Percentiles rank a stretch among this genome's conserved stretches.
Conservation (phyloP, 148 eudicot genomes). For the Vaccinium darrowii region DNA sequence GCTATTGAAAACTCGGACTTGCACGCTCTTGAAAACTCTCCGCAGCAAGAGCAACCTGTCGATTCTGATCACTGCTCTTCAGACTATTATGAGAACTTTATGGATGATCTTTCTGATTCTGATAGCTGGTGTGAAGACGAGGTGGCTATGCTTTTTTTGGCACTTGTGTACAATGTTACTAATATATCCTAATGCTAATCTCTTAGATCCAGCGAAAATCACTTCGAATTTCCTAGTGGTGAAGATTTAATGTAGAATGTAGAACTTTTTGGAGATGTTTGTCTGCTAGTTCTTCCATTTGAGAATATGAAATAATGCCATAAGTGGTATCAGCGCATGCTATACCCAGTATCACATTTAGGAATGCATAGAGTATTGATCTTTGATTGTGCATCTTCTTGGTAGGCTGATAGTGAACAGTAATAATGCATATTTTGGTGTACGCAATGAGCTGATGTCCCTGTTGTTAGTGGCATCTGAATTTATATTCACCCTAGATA, state of each 20-base stretch:
- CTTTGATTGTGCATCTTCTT: conserved; percentile 4
- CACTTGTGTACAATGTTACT: conserved; percentile 4
- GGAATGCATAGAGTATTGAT: background rate
- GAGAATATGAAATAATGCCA: background rate
- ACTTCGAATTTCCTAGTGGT: conserved; percentile 3
- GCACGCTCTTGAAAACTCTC: conserved; percentile 50
- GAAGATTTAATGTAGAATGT: background rate
- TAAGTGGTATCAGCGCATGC: background rate
- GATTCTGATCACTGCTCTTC: conserved; percentile 59
- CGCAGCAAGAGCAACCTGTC: conserved; percentile 26
- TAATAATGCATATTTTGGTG: background rate
- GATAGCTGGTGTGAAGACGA: conserved; percentile 54
- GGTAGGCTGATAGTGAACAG: background rate
- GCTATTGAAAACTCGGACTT: conserved; percentile 36
- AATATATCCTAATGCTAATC: conserved; percentile 1
- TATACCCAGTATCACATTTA: background rate
- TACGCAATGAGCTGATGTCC: background rate
- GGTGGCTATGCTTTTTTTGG: conserved; percentile 24
- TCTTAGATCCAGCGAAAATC: background rate
- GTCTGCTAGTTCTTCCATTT: background rate
- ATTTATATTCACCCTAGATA: background rate
- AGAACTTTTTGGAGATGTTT: background rate
- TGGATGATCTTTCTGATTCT: conserved; percentile 50
- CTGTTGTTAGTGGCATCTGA: background rate
- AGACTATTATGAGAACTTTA: conserved; percentile 52